Percentiles rank a stretch among this genome's conserved stretches.
These are phyloP conservation scores for Lepidium didymum DNA, from an alignment of 345 rosid species.

Conservation along the genomic window DNA sequence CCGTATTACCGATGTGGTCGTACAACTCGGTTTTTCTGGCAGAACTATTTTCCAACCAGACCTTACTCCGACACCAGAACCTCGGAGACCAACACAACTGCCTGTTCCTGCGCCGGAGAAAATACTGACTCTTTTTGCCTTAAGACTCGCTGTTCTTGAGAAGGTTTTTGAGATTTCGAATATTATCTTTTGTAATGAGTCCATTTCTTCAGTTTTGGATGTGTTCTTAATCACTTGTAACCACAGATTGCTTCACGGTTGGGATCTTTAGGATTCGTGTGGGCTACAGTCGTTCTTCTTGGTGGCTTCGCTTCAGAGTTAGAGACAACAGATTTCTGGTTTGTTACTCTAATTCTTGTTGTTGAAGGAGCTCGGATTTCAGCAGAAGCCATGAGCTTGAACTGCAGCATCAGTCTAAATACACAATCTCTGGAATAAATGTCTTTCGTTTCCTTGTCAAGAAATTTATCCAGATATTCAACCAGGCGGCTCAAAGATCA, in stretches of 20 bases:
- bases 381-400: conserved; percentile 95
- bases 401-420: conserved; percentile 79
- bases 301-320: conserved; percentile 84
- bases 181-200: neutral
- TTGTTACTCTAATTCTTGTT: conserved; percentile 67
- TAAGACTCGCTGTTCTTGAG: conserved; percentile 75
- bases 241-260: conserved; percentile 54
- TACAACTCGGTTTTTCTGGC: conserved; percentile 36
- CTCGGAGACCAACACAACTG: conserved; percentile 5
- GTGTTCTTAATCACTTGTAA: neutral
- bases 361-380: conserved; percentile 82
- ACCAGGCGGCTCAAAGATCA: neutral
- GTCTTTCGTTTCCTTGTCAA: conserved; percentile 39
- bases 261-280: conserved; percentile 88
- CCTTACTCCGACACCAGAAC: conserved; percentile 19
- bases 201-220: neutral
- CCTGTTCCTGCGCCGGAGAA: conserved; percentile 61
- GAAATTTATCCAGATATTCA: conserved; percentile 17
- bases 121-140: conserved; percentile 80
- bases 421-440: conserved; percentile 66
- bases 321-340: conserved; percentile 77
- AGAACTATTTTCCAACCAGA: conserved; percentile 44
- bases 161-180: conserved; percentile 27
- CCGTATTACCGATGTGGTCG: conserved; percentile 32
- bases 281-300: conserved; percentile 97